These are phyloP conservation scores for Fusarium sp. DNA, from an alignment of 2,329 filamentous ascomycete genomes.

Conservation along the genomic window DNA sequence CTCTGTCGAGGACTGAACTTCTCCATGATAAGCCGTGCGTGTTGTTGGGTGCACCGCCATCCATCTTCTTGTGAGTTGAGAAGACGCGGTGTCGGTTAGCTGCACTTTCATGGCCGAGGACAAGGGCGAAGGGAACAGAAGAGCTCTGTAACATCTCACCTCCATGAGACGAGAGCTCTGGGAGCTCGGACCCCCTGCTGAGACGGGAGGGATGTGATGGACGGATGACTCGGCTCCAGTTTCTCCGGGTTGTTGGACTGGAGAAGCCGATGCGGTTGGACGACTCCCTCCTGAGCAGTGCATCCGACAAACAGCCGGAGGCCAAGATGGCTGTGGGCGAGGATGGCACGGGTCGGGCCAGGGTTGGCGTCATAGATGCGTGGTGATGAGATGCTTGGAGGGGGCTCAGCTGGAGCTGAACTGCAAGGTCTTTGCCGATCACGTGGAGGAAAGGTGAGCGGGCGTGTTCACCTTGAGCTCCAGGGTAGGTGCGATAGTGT, in stretches of 20 bases:
- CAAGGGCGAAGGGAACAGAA: slow-evolving; percentile 33
- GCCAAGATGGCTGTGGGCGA: slow-evolving; percentile 8
- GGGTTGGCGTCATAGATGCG: slow-evolving; percentile 34
- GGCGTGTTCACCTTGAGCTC: background rate
- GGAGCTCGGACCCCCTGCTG: slow-evolving; percentile 23
- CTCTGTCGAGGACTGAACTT: too few species aligned
- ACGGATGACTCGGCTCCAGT: slow-evolving; percentile 25
- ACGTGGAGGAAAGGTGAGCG: background rate
- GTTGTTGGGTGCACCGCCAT: background rate
- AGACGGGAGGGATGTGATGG: background rate
- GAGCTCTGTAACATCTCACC: slow-evolving; percentile 34
- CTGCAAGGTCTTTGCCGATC: background rate
- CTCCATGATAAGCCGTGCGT: background rate
- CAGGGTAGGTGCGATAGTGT: background rate
- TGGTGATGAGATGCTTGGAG: slow-evolving; percentile 22
- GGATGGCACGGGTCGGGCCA: background rate
- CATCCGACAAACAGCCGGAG: slow-evolving; percentile 8
- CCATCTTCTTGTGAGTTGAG: slow-evolving; percentile 11
- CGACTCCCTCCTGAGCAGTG: background rate
- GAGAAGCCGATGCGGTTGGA: slow-evolving; percentile 1
- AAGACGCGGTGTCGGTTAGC: background rate
- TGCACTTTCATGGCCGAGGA: slow-evolving; percentile 7
- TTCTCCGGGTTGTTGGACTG: slow-evolving; percentile 27
- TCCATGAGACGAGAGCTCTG: slow-evolving; percentile 10
- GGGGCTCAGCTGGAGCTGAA: background rate